Evolutionary conservation across 2,329 filamentous ascomycete genomes (phyloP).

Genomic region (Macrophomina phaseolina): DNA sequence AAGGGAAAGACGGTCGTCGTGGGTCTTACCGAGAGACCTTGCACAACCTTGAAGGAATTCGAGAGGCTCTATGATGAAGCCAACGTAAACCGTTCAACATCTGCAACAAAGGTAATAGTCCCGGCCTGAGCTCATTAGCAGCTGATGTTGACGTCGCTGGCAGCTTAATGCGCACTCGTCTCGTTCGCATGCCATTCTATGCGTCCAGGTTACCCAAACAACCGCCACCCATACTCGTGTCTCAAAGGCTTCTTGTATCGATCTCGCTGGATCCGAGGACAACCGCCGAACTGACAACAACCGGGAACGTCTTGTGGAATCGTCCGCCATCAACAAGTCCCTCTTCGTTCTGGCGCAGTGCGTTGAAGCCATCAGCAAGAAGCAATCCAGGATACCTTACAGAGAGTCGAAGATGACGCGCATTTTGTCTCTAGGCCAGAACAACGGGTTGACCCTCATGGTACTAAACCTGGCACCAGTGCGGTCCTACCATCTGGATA

Average conservation of each 20-base stretch:
- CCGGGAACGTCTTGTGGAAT: constrained; percentile 91
- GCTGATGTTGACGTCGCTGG: background rate
- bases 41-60: constrained; percentile 86
- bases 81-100: constrained; percentile 88
- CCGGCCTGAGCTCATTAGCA: background rate
- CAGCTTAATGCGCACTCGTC: constrained; percentile 87
- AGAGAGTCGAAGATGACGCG: constrained; percentile 97
- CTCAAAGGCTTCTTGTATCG: constrained; percentile 91
- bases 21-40: constrained; percentile 81
- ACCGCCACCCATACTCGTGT: constrained; percentile 69
- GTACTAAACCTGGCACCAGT: constrained; percentile 91
- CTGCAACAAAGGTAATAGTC: constrained; percentile 72
- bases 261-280: constrained; percentile 93
- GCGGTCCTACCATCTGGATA: constrained; percentile 92
- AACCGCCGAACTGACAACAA: constrained; percentile 93
- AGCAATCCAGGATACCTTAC: constrained; percentile 80
- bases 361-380: constrained; percentile 88
- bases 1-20: constrained; percentile 87
- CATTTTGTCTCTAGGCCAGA: constrained; percentile 89
- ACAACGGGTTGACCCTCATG: constrained; percentile 95
- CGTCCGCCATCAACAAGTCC: constrained; percentile 96
- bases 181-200: constrained; percentile 86
- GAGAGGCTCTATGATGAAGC: constrained; percentile 89
- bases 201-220: constrained; percentile 83
- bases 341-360: constrained; percentile 94